These are phyloP conservation scores for Climacium dendroides DNA, from an alignment of 225 moss, liverwort and hornwort genomes.

Conservation along the genomic window DNA sequence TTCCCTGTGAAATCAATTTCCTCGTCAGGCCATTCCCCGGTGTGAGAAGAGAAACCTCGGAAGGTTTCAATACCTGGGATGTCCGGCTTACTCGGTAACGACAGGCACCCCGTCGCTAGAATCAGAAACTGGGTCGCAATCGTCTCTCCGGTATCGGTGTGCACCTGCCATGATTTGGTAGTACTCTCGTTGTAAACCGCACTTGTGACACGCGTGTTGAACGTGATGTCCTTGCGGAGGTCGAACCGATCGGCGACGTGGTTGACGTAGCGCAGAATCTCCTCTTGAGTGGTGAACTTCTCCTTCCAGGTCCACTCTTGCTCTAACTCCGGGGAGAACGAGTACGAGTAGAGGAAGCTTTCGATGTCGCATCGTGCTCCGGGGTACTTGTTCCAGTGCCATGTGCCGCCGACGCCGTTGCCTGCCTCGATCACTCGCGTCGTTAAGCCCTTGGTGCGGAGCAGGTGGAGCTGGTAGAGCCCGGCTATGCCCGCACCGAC, in stretches of 20 bases:
- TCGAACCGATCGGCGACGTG: conserved; percentile 33
- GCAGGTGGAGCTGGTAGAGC: conserved; percentile 19
- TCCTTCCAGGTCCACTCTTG: conserved; percentile 44
- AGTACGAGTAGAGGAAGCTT: conserved; percentile 25
- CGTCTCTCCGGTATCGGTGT: background rate
- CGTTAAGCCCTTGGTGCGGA: background rate
- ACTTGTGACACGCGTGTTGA: conserved; percentile 10
- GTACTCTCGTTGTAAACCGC: background rate
- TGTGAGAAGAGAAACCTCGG: background rate
- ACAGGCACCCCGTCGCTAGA: conserved; percentile 16
- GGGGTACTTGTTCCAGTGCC: conserved; percentile 33
- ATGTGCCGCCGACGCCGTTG: conserved; percentile 24
- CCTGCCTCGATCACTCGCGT: conserved; percentile 15
- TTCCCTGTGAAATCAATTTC: conserved; percentile 12
- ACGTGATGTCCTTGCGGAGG: conserved; percentile 21
- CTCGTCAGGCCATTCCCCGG: conserved; percentile 10
- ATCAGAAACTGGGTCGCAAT: conserved; percentile 2
- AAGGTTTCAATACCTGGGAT: conserved; percentile 6
- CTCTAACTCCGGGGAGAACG: conserved; percentile 19
- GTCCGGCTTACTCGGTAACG: background rate
- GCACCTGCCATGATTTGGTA: conserved; percentile 4
- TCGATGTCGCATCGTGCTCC: conserved; percentile 25
- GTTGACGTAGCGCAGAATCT: conserved; percentile 20
- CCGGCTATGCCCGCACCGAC: conserved; percentile 15
- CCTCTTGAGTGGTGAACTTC: background rate